Evolutionary conservation across 2,329 filamentous ascomycete species (phyloP), one percentile per base, ranked within the genome.

Genomic region (Colletotrichum orchidophilum): DNA sequence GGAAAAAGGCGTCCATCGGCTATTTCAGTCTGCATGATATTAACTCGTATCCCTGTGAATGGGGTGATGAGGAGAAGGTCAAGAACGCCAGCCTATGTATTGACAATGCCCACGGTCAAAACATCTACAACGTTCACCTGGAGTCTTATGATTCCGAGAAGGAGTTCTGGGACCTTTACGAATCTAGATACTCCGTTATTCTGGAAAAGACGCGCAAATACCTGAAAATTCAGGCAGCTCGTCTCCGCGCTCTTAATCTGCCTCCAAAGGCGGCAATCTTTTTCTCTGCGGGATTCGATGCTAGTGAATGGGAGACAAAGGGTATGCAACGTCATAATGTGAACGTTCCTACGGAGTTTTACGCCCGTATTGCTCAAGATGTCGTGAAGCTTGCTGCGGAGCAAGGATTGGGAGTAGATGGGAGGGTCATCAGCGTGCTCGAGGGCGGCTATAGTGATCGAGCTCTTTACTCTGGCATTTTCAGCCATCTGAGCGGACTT

Each of bases 21-120:
- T 99, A 99, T 79, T 98, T 97, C 81, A 98, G 95, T 80, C 81
- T 99, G 53, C 96, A 99, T 80, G 96, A 99, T 78, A 98, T 99
- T 83, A 98, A 99, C 81, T 98, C 96, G 0, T 99, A 97, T 78
- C 96, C 97, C 0, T 99, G 96, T 79, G 96, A 99, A 80, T 90
- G 88, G 79, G 96, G 96, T n/a, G 96, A 98, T 73, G 90, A 93
- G 69, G 94, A 96, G 26, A 98, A 98, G 81, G 92, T 98, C 62
- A 94, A 93, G 78, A 97, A 96, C 76, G 96, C 97, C 1, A 98
- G 95, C 83, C 83, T 98, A 29, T 98, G 97, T 79, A 92, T 99
- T 73, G 95, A 98, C 72, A 95, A 95, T 76, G 95, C 96, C 0
- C 96, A 99, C 78, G 93, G 94, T 1, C 96, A 99, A 80, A 96